Percentiles rank a stretch among this genome's conserved stretches.
Evolutionary conservation across 2,329 filamentous ascomycete species (phyloP).

Genomic region (Mycosphaerella arachidis): DNA sequence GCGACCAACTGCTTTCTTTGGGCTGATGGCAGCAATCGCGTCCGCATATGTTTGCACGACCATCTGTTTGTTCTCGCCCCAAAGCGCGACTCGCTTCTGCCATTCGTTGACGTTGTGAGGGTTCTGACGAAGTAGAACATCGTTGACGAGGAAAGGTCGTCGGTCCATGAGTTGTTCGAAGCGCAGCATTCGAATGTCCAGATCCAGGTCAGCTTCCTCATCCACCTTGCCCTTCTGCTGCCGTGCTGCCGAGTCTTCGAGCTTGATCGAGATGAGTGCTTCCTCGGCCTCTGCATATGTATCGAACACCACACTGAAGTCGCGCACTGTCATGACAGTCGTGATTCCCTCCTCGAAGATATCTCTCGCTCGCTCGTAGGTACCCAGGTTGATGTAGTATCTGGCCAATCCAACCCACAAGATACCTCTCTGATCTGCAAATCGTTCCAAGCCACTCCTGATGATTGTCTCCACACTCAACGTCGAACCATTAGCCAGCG

Average conservation of each 20-base stretch:
- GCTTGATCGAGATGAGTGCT: constrained; percentile 83
- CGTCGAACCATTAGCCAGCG: constrained; percentile 72
- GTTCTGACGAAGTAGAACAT: constrained; percentile 90
- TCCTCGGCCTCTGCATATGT: constrained; percentile 97
- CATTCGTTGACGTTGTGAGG: constrained; percentile 94
- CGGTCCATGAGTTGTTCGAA: constrained; percentile 98
- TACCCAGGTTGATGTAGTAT: constrained; percentile 91
- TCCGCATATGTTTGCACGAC: constrained; percentile 92
- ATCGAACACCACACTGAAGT: constrained; percentile 95
- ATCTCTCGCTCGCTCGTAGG: constrained; percentile 88
- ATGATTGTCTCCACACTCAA: constrained; percentile 92
- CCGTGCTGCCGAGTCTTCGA: constrained; percentile 77
- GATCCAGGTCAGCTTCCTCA: constrained; percentile 82
- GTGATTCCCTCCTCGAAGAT: constrained; percentile 94
- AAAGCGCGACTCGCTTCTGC: constrained; percentile 93
- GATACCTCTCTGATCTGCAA: constrained; percentile 89
- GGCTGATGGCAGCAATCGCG: constrained; percentile 86
- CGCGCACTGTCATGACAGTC: constrained; percentile 96
- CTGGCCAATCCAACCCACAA: constrained; percentile 92
- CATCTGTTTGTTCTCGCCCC: constrained; percentile 88
- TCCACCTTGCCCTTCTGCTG: constrained; percentile 75
- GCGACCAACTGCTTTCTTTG: constrained; percentile 87
- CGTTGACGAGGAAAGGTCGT: constrained; percentile 90
- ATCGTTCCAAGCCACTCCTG: constrained; percentile 82
- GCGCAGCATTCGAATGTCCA: constrained; percentile 95